These are phyloP conservation scores for Macrocybe gigantea DNA, from an alignment of 768 basidiomycete species.

Conservation along the genomic window DNA sequence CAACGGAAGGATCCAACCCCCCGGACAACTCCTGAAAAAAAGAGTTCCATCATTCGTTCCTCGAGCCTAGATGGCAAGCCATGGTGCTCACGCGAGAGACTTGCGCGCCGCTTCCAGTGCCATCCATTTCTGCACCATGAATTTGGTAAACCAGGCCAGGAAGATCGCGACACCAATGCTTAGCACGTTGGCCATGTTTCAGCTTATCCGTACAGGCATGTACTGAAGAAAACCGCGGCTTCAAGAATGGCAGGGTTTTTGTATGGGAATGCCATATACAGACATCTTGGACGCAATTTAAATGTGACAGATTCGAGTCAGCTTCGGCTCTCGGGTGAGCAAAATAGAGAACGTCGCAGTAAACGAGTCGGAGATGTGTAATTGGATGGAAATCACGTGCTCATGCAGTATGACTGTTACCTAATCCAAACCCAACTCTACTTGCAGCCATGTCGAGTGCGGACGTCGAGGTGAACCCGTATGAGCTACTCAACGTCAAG, in stretches of 20 bases:
- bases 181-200: too few relatives aligned
- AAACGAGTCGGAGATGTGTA: too few relatives aligned
- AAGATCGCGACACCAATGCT: conserved; percentile 3
- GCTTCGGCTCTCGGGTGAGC: too few relatives aligned
- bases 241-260: too few relatives aligned
- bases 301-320: too few relatives aligned
- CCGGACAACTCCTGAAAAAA: conserved; percentile 11
- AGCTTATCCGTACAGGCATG: too few relatives aligned
- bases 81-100: conserved; percentile 7
- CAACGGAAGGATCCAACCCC: conserved; percentile 15
- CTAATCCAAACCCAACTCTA: background rate
- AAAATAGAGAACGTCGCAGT: too few relatives aligned
- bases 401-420: too few relatives aligned
- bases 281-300: too few relatives aligned
- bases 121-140: conserved; percentile 10
- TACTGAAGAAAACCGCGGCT: too few relatives aligned
- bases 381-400: too few relatives aligned
- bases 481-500: conserved; percentile 60
- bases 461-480: conserved; percentile 66
- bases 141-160: conserved; percentile 8
- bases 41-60: background rate
- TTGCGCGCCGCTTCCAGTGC: conserved; percentile 2
- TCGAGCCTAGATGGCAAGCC: background rate
- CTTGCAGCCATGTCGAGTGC: conserved; percentile 14
- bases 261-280: too few relatives aligned